Evolutionary conservation across 306 rosid genomes (phyloP), one percentile per base, ranked within the genome.

Genomic region (Vigna angularis): DNA sequence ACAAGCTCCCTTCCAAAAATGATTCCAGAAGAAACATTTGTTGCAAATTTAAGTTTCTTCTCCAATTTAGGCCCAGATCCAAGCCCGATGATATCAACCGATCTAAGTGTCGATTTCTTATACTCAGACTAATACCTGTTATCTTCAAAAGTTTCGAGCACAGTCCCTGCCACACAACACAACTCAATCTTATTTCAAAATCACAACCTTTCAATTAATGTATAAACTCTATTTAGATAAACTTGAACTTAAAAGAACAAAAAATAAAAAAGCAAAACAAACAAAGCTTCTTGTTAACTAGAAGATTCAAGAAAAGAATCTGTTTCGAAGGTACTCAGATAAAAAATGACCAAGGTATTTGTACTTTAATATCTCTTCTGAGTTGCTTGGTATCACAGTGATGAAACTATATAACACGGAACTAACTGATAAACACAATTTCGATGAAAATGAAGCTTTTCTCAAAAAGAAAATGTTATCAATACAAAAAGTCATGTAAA

Each of bases 41-140:
- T 91, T 3, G 94, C 94, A 77, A 61, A 86, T 82, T 93, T 88
- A 70, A 93, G 89, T 83, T 93, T 93, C 84, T 93, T 93, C 78
- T 88, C 91, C 57, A 90, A 64, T 76, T 90, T 89, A 65, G 94
- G 87, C 50, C 90, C 97, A 32, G 83, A 77, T 75, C 97, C 97
- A 67, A 92, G 87, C 75, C 97, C 93, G 80, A 90, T 76, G 81
- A 93, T 86, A 68, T 93, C 94, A 65, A 93, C 93, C 1, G 93
- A 86, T 79, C 62, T 86, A 13, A 93, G 84, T 17, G 85, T 80
- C 2, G 89, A 66, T 87, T 86, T 90, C 91, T 93, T 93, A 5
- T 91, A 86, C 64, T 93, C 94, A 9, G 94, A 74, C 81, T 79
- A 85, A 63, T 86, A 90, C 75, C 96, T 83, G 47, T 52, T 88